Percentiles rank a stretch among this genome's conserved stretches.
Evolutionary conservation across 441 rosid genomes (phyloP).

Genomic region (Populus hybrid): DNA sequence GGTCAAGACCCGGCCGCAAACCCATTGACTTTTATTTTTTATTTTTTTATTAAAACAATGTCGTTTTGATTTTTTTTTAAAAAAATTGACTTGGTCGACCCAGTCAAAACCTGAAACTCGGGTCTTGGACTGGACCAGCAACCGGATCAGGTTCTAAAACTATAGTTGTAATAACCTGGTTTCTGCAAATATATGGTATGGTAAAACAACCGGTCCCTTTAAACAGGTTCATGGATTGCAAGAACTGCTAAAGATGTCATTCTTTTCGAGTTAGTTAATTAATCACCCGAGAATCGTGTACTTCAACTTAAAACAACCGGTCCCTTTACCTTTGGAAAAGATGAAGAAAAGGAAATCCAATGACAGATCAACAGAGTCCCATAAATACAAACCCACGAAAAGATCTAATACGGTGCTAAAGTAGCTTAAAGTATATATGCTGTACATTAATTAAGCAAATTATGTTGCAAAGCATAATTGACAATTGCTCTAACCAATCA

Average conservation of each 20-base stretch:
- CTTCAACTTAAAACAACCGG: slow-evolving; percentile 15
- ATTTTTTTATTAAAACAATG: too few species aligned
- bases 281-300: slow-evolving; percentile 3
- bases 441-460: slow-evolving; percentile 22
- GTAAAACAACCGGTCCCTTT: too few species aligned
- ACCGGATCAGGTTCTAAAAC: too few species aligned
- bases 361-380: slow-evolving; percentile 17
- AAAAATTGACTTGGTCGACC: too few species aligned
- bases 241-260: background rate
- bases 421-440: slow-evolving; percentile 39
- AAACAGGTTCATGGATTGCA: too few species aligned
- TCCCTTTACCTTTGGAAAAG: slow-evolving; percentile 33
- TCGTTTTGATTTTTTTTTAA: too few species aligned
- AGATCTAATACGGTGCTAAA: slow-evolving; percentile 30
- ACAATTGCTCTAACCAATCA: slow-evolving; percentile 23
- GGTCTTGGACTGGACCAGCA: too few species aligned
- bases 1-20: too few species aligned
- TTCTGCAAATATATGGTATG: too few species aligned
- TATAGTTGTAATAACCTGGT: too few species aligned
- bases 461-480: slow-evolving; percentile 35
- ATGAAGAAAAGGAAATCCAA: slow-evolving; percentile 18
- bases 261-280: background rate
- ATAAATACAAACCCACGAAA: slow-evolving; percentile 15
- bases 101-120: too few species aligned
- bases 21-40: too few species aligned